A percentile compares a stretch with the other conserved stretches of the same genome.
These are phyloP conservation scores for Colletotrichum destructivum DNA, from an alignment of 2,329 filamentous ascomycete species.

Conservation along the genomic window DNA sequence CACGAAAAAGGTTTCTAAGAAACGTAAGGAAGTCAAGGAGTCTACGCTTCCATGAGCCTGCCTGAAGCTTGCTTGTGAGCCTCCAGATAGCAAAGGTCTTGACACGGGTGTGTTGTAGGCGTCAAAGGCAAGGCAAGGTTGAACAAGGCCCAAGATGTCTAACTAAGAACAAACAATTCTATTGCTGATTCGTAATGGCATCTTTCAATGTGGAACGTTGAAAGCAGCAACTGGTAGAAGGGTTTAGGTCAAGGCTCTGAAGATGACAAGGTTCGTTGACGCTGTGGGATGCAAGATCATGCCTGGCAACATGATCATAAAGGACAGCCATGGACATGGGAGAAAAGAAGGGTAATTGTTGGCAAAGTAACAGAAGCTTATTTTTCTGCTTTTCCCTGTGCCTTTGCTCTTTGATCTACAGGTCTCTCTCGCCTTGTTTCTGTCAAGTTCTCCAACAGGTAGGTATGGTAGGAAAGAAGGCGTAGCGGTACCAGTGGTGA, in stretches of 20 bases:
- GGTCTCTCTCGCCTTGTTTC: background rate
- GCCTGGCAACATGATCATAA: background rate
- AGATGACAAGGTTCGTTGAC: background rate
- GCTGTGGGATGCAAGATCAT: background rate
- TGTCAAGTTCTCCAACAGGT: too few species aligned
- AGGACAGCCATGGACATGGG: rapidly evolving
- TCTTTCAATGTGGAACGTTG: background rate
- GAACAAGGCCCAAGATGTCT: background rate
- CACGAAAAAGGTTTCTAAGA: background rate
- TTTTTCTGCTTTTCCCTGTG: too few species aligned
- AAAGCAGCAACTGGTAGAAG: background rate
- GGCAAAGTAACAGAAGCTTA: background rate
- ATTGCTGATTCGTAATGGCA: too few species aligned
- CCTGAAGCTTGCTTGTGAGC: background rate
- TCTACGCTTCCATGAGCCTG: background rate
- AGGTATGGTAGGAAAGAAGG: background rate
- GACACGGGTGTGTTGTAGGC: background rate
- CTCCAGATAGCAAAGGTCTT: background rate
- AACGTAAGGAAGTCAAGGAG: background rate
- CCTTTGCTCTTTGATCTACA: too few species aligned
- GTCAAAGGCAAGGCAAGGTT: too few species aligned
- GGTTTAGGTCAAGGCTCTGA: background rate
- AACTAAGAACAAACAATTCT: too few species aligned
- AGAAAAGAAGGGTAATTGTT: too few species aligned
- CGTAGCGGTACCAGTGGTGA: too few species aligned